Percentiles rank a stretch among this genome's conserved stretches.
Conservation (phyloP, 1,284 basidiomycete species). For the Ganoderma lingzhi region DNA sequence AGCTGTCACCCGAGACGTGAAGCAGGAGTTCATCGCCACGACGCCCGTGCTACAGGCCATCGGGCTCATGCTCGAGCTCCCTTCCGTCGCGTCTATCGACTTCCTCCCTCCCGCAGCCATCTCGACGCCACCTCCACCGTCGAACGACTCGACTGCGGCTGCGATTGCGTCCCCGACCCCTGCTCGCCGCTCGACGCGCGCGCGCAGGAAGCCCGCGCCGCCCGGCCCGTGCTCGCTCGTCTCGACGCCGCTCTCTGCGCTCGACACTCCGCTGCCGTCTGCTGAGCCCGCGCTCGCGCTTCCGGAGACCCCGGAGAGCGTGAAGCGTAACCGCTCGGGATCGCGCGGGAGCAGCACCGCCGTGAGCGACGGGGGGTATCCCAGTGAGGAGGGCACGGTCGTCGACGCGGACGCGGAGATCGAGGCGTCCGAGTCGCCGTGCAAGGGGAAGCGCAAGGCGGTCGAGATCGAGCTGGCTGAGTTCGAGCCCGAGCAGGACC, state of each 20-base stretch:
- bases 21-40: constrained; percentile 29
- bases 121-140: constrained; percentile 1
- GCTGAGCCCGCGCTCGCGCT: background rate
- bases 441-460: constrained; percentile 27
- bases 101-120: background rate
- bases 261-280: constrained; percentile 17
- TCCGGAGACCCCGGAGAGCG: constrained; percentile 2
- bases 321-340: constrained; percentile 21
- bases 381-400: constrained; percentile 32
- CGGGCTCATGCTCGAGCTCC: constrained; percentile 23
- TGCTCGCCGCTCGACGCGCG: constrained; percentile 27
- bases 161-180: constrained; percentile 15
- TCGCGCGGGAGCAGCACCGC: constrained; percentile 36
- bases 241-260: constrained; percentile 25
- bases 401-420: constrained; percentile 26
- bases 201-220: constrained; percentile 30
- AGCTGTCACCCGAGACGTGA: constrained; percentile 21
- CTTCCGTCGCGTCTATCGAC: constrained; percentile 9
- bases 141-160: background rate
- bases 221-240: constrained; percentile 25
- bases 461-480: constrained; percentile 24
- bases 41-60: constrained; percentile 26
- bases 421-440: background rate
- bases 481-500: background rate
- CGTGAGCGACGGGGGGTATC: constrained; percentile 33